phyloP scores from a whole-genome alignment of 2,329 filamentous ascomycete genomes.

The Verticillium albo-atrum region DNA sequence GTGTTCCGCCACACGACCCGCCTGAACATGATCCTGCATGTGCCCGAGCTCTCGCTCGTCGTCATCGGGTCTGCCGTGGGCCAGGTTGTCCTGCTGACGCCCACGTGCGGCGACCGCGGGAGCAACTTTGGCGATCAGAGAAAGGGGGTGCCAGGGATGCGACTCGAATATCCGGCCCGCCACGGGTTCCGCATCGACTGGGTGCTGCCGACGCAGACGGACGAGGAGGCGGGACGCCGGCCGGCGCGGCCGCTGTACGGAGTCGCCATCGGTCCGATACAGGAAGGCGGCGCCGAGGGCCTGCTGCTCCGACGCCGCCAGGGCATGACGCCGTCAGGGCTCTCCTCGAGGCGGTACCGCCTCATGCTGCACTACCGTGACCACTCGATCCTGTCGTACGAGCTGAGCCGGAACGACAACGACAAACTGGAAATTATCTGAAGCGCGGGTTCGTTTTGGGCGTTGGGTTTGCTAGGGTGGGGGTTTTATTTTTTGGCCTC shows the following conservation, averaged over 20 bases:
- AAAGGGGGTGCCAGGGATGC: constrained; percentile 2
- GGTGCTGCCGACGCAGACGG: constrained; percentile 40
- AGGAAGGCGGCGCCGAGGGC: constrained; percentile 29
- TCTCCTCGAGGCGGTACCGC: constrained; percentile 50
- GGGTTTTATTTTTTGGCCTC: neutral
- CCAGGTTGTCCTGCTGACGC: constrained; percentile 59
- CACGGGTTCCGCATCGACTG: constrained; percentile 50
- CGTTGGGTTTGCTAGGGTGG: too few species aligned
- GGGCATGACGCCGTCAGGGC: constrained; percentile 12
- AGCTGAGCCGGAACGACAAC: constrained; percentile 45
- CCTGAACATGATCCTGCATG: constrained; percentile 57
- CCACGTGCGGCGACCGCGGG: constrained; percentile 25
- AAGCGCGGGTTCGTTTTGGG: neutral
- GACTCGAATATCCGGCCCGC: constrained; percentile 19
- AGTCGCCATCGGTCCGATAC: constrained; percentile 62
- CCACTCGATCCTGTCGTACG: constrained; percentile 66
- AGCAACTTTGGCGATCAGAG: neutral
- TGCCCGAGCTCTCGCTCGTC: constrained; percentile 68
- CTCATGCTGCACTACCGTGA: constrained; percentile 69
- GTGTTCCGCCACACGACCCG: constrained; percentile 17
- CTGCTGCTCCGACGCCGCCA: constrained; percentile 14
- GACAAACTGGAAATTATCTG: constrained; percentile 11
- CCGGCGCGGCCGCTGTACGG: constrained; percentile 56
- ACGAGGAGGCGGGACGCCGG: constrained; percentile 39
- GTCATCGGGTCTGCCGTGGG: constrained; percentile 64